Percentiles rank a stretch among this genome's conserved stretches.
Evolutionary conservation across 225 moss, liverwort and hornwort genomes (phyloP).

Genomic region (Straminergon stramineum): DNA sequence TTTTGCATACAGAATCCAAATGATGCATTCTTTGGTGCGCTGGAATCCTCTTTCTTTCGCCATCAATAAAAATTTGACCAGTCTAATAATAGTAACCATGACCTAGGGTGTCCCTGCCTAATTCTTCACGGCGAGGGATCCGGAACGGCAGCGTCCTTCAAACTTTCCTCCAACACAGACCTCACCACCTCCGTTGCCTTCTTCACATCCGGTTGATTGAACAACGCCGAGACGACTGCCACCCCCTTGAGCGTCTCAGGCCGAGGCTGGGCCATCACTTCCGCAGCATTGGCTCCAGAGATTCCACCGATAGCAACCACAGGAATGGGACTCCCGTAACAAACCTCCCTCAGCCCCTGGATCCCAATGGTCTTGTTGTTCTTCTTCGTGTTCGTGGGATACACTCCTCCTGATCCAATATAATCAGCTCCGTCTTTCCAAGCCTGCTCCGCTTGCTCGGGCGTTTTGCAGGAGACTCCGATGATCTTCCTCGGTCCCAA

Average conservation of each 20-base stretch:
- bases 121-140: neutral
- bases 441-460: slow-evolving; percentile 78
- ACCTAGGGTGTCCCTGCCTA: neutral
- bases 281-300: slow-evolving; percentile 42
- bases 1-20: neutral
- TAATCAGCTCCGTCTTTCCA: slow-evolving; percentile 92
- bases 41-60: neutral
- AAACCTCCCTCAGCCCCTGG: slow-evolving; percentile 62
- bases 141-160: neutral
- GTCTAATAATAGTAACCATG: neutral
- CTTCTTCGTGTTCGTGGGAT: slow-evolving; percentile 77
- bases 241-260: slow-evolving; percentile 67
- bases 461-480: slow-evolving; percentile 89
- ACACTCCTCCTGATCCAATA: slow-evolving; percentile 86
- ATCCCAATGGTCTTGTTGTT: slow-evolving; percentile 81
- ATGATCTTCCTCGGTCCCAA: slow-evolving; percentile 78
- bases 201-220: slow-evolving; percentile 67
- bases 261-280: slow-evolving; percentile 57
- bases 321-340: slow-evolving; percentile 63
- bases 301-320: slow-evolving; percentile 96
- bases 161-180: slow-evolving; percentile 30
- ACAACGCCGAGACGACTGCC: slow-evolving; percentile 79
- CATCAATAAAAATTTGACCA: neutral
- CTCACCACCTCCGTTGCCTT: slow-evolving; percentile 40
- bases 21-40: neutral